Evolutionary conservation across 129 eudicot genomes (phyloP), one percentile per base, ranked within the genome.

Genomic region (Flaveria brownii): DNA sequence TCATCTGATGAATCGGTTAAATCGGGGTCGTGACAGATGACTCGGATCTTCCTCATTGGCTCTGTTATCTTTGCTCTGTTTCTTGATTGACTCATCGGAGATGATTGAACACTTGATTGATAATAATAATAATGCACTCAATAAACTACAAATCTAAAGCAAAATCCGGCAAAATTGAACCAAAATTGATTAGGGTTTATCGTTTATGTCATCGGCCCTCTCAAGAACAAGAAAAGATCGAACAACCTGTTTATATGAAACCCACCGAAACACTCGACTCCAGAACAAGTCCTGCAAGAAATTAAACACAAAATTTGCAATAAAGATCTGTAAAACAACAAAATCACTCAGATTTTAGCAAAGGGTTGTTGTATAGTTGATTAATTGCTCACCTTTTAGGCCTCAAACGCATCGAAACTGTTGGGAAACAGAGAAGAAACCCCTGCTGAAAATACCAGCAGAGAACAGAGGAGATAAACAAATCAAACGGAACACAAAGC

Each of bases 331-430:
- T 6, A 0, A 49, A 14, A 49, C 73, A 59, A 57, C 5, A 57
- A 46, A 50, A 6, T 36, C 41, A 14, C 14, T 25, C 3, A 52
- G 45, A 36, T 11, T 15, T 43, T 23, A 17, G 1, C 42, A 9
- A 68, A 25, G 13, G 13, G 2, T 2, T 43, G 10, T 9, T 10
- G 49, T 9, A 2, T 0, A 49, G 16, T 49, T 49, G 16, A 11
- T 14, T 68, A 45, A 51, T 59, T 13, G 0, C 0, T 26, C 80
- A 92, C 98, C 98, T 90, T 78, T 75, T 90, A 28, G 98, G 96
- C 96, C 98, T 93, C 97, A 93, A 93, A 88, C 93, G 97, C 98
- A 93, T 93, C 93, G 98, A 88, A 87, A 86, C 86, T 46, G 90
- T 70, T 51, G 92, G 84, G 68, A 71, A 82, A 75, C 45, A 67